These are phyloP conservation scores for Chara braunii DNA, from an alignment of 139 green algal species.

Conservation along the genomic window DNA sequence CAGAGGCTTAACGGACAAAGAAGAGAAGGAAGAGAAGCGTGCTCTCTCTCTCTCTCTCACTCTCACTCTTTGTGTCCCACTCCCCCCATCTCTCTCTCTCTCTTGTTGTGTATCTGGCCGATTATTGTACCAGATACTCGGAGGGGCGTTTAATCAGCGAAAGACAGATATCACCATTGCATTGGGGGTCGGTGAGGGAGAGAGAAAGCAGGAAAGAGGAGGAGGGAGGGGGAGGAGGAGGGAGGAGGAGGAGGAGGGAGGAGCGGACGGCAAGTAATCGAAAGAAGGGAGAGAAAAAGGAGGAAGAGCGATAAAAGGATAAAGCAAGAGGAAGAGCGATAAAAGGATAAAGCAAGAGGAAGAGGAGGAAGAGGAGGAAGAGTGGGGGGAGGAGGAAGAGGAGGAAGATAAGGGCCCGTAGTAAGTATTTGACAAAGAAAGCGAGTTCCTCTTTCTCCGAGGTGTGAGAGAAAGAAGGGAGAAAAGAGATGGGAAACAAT, in stretches of 20 bases:
- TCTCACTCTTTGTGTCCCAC: too few species aligned
- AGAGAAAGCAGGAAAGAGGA: background rate
- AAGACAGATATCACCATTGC: too few species aligned
- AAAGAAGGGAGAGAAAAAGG: background rate
- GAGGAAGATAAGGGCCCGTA: background rate
- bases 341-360: constrained; percentile 1
- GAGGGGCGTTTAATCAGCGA: too few species aligned
- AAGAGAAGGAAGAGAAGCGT: too few species aligned
- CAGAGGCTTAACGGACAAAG: too few species aligned
- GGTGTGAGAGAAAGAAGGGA: constrained; percentile 9
- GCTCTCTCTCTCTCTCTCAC: too few species aligned
- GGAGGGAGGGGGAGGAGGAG: background rate
- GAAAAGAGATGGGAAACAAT: background rate
- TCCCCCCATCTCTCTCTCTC: too few species aligned
- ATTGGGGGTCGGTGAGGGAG: constrained; percentile 1
- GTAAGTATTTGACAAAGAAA: background rate
- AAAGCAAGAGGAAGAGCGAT: background rate
- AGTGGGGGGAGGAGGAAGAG: background rate
- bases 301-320: constrained; percentile 1
- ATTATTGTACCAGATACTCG: too few species aligned
- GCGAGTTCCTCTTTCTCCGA: too few species aligned
- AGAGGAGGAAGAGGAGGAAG: background rate
- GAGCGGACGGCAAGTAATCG: background rate
- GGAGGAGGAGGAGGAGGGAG: background rate
- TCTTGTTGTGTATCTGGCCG: too few species aligned